These are phyloP conservation scores for Corchorus capsularis DNA, from an alignment of 345 rosid genomes.

Conservation along the genomic window DNA sequence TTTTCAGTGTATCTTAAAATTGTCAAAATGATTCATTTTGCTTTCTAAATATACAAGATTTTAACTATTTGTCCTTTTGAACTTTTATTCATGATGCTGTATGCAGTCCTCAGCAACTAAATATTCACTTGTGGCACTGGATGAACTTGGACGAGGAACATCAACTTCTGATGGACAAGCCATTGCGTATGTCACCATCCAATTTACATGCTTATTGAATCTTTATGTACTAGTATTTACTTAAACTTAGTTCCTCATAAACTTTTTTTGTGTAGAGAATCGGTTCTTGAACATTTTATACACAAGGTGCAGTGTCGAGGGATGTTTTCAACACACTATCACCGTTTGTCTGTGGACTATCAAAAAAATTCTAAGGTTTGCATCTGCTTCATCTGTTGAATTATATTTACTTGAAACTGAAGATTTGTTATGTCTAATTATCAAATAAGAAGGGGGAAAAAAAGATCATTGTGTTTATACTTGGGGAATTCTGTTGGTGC, in stretches of 20 bases:
- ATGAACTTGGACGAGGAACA: slow-evolving; percentile 98
- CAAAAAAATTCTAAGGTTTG: slow-evolving; percentile 4
- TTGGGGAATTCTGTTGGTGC: neutral
- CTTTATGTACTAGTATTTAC: neutral
- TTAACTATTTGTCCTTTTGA: neutral
- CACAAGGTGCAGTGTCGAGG: slow-evolving; percentile 80
- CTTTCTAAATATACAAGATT: neutral
- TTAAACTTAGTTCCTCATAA: neutral
- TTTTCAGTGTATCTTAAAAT: neutral
- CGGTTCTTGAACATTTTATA: slow-evolving; percentile 90
- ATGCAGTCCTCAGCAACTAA: slow-evolving; percentile 78
- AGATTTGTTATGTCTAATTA: neutral
- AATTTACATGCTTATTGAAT: neutral
- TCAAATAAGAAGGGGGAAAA: too few relatives aligned
- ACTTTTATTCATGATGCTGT: slow-evolving; percentile 15
- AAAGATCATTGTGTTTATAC: neutral
- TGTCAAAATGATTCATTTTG: neutral
- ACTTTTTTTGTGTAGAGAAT: slow-evolving; percentile 50
- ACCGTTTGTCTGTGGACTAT: slow-evolving; percentile 73
- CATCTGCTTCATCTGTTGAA: neutral
- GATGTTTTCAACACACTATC: slow-evolving; percentile 96
- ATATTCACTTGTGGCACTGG: slow-evolving; percentile 84
- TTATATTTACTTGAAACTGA: neutral
- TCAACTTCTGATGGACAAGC: slow-evolving; percentile 99
- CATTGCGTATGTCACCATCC: slow-evolving; percentile 67